Evolutionary conservation across 2,329 filamentous ascomycete genomes (phyloP).

Genomic region (Coniochaeta sp.): DNA sequence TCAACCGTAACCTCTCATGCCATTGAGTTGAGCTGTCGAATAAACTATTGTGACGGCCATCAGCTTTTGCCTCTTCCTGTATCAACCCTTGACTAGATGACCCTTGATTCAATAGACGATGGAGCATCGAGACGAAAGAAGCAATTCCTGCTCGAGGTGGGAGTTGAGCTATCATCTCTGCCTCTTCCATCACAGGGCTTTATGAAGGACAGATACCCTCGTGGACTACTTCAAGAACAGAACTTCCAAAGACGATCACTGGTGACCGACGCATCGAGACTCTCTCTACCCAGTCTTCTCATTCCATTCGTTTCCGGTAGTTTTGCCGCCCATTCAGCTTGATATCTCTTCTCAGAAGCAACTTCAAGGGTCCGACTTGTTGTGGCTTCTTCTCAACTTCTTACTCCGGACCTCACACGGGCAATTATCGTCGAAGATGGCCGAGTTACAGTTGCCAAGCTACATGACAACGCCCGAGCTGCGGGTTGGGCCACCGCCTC

Average conservation of each 20-base stretch:
- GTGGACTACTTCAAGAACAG: neutral
- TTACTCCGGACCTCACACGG: neutral
- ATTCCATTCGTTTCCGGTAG: neutral
- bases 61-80: conserved; percentile 7
- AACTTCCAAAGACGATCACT: neutral
- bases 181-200: neutral
- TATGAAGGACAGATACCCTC: neutral
- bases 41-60: conserved; percentile 12
- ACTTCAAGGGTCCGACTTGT: neutral
- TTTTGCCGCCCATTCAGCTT: neutral
- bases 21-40: conserved; percentile 3
- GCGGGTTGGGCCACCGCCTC: conserved; percentile 10
- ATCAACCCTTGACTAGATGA: neutral
- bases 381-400: neutral
- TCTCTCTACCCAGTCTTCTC: neutral
- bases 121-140: neutral
- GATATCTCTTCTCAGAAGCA: neutral
- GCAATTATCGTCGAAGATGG: neutral
- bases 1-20: neutral
- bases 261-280: neutral
- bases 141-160: neutral
- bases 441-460: neutral
- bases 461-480: conserved; percentile 15
- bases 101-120: neutral
- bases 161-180: neutral